Conservation (phyloP, 2,329 filamentous ascomycete species). For the Orbilia javanica region DNA sequence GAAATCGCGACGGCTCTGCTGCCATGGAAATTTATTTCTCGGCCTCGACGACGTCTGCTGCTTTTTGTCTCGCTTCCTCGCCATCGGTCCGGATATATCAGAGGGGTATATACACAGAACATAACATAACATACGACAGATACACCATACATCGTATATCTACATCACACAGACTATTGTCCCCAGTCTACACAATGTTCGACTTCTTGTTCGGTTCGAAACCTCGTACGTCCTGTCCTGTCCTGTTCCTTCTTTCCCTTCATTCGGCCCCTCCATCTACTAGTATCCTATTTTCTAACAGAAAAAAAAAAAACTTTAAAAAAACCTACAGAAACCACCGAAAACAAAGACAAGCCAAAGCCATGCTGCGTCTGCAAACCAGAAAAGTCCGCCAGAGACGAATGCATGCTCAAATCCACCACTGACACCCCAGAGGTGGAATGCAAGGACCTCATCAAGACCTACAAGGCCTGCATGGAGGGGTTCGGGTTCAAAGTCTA, state of each 20-base stretch:
- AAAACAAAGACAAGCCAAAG: conserved; percentile 67
- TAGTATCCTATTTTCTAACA: not conserved
- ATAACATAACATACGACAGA: not conserved
- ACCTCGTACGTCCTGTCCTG: conserved; percentile 36
- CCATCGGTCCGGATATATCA: too few species aligned
- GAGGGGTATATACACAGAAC: too few species aligned
- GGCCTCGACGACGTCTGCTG: too few species aligned
- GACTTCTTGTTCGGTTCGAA: conserved; percentile 57
- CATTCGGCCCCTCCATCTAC: not conserved
- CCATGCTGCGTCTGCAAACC: conserved; percentile 98
- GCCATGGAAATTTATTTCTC: too few species aligned
- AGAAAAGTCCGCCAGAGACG: conserved; percentile 90
- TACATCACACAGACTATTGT: too few species aligned
- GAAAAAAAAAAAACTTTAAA: not conserved
- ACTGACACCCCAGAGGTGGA: conserved; percentile 83
- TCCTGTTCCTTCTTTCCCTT: too few species aligned
- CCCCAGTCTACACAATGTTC: conserved; percentile 33
- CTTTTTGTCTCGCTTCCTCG: too few species aligned
- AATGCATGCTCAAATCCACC: conserved; percentile 98
- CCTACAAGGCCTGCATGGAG: conserved; percentile 91
- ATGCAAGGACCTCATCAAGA: conserved; percentile 83
- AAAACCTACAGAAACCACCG: not conserved
- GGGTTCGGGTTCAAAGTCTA: conserved; percentile 82
- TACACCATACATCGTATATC: too few species aligned
- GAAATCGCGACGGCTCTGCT: conserved; percentile 48